Evolutionary conservation across 176 grass and related monocot species (phyloP).

Genomic region (Carex littledalei): DNA sequence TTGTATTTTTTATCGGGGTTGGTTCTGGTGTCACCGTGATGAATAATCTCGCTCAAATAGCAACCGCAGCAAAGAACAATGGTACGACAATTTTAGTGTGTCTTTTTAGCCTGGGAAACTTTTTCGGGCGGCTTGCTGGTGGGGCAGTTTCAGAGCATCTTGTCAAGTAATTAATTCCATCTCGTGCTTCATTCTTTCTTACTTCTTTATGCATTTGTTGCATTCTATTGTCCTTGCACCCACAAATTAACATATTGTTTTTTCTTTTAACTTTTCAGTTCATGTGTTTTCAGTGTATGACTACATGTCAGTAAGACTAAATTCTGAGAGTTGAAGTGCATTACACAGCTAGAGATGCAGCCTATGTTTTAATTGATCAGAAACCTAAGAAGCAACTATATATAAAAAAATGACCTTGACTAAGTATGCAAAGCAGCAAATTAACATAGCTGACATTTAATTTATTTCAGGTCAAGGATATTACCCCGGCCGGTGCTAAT

Average conservation of each 20-base stretch:
- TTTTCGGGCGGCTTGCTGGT: constrained; percentile 46
- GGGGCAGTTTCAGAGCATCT: constrained; percentile 46
- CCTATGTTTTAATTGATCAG: background rate
- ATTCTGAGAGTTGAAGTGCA: too few relatives aligned
- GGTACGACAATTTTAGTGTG: constrained; percentile 44
- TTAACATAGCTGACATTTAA: background rate
- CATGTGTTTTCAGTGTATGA: background rate
- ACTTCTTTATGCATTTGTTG: background rate
- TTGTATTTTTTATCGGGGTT: constrained; percentile 55
- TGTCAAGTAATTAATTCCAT: constrained; percentile 29
- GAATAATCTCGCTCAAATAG: constrained; percentile 64
- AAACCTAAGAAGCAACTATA: background rate
- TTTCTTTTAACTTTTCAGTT: background rate
- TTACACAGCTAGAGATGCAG: background rate
- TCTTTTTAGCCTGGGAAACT: constrained; percentile 59
- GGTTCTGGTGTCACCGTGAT: constrained; percentile 56
- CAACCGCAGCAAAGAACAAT: constrained; percentile 22
- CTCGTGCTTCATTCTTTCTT: background rate
- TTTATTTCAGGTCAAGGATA: constrained; percentile 35
- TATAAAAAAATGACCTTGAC: background rate
- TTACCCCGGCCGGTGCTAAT: constrained; percentile 49
- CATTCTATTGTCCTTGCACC: background rate
- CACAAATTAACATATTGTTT: background rate
- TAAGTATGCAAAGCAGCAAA: background rate
- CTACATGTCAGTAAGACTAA: too few relatives aligned